Base-by-base conservation (phyloP, 208 protist genomes). In the Wallacemonas sp. region DNA sequence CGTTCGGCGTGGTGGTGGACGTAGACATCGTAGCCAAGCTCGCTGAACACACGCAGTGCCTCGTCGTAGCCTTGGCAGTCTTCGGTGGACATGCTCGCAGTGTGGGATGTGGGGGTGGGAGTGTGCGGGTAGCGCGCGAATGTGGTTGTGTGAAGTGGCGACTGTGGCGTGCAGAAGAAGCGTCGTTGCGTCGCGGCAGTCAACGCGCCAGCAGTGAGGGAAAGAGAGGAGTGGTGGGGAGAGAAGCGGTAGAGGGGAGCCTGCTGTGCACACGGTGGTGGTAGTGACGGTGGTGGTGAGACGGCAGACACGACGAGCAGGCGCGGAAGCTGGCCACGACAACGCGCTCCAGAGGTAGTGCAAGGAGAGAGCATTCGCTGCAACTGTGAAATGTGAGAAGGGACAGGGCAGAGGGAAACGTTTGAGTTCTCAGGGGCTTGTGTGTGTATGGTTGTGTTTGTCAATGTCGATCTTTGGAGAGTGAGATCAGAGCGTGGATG, bases 1-100 rank as follows among this genome's bases (percentile, higher is more conserved):
- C 23, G 43, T 12, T 54, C 27, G 2, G n/a, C 61, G 43, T 65
- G 27, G 38, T 63, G 23, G 38, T 63, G 41, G 5, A 49, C 39
- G 39, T 49, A 63, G 39, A 63, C 39, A 36, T 49, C 39, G 57
- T 36, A 36, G 34, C 57, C 57, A 23, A 63, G 57, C 21, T 63
- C 57, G 38, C 21, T 58, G 32, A 34, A 58, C 52, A 41, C 52
- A 39, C 52, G 52, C 34, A 88, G 52, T 16, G 82, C 39, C 65
- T 80, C 71, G 32, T 64, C 64, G 61, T 82, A 77, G 44, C 80
- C 80, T 54, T 41, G 30, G 65, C 75, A 82, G 54, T 86, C 66
- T 19, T 65, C 74, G n/a, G 67, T 70, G n/a, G 78, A 80, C 78
- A 84, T 84, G 19, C 8, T 64, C 11, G 30, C 3, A 32, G 57